Conservation (phyloP, 2,329 filamentous ascomycete genomes). For the Fusarium setosum region DNA sequence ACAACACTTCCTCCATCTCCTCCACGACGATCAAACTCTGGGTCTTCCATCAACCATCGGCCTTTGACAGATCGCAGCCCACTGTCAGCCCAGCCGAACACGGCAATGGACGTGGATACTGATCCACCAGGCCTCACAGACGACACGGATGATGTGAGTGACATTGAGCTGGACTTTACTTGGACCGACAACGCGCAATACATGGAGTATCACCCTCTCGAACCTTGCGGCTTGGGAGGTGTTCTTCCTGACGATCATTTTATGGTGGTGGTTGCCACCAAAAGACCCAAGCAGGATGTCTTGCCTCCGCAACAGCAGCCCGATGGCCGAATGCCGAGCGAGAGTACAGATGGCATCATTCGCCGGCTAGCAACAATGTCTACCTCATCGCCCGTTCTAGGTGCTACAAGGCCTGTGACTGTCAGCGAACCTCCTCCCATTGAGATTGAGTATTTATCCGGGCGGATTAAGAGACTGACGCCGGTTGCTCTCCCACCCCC, state of each 20-base stretch:
- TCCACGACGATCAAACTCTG: conserved; percentile 59
- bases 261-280: conserved; percentile 64
- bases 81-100: conserved; percentile 21
- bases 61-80: conserved; percentile 58
- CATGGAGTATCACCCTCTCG: conserved; percentile 55
- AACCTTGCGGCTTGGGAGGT: conserved; percentile 69
- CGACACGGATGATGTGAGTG: conserved; percentile 50
- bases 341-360: conserved; percentile 55
- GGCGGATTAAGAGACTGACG: conserved; percentile 55
- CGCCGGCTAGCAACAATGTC: conserved; percentile 55
- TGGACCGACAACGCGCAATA: conserved; percentile 59
- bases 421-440: conserved; percentile 35
- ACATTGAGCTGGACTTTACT: conserved; percentile 56
- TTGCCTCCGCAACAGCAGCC: background rate
- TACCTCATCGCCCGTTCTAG: conserved; percentile 49
- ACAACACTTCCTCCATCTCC: conserved; percentile 37
- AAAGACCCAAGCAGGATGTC: conserved; percentile 50
- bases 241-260: conserved; percentile 74
- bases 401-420: background rate
- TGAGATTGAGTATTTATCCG: conserved; percentile 59
- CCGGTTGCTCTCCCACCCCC: conserved; percentile 65
- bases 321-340: conserved; percentile 35
- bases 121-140: conserved; percentile 48
- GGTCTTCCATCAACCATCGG: conserved; percentile 60
- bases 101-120: conserved; percentile 45